phyloP scores from a whole-genome alignment of 495 filamentous ascomycete genomes.

The Chlorociboria aeruginascens region DNA sequence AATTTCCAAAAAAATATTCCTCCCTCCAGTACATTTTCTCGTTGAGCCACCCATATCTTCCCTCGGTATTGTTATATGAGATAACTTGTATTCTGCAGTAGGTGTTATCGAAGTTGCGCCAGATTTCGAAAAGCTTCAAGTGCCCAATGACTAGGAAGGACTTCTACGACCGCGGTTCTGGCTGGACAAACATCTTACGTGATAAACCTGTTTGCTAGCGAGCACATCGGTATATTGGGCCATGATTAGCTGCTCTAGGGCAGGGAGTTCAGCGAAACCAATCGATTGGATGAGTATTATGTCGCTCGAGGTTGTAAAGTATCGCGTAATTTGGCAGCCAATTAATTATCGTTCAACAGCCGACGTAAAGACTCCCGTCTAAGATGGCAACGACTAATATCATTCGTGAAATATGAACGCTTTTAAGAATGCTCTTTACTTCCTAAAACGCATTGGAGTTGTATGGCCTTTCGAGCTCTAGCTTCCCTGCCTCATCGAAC shows the following conservation, averaged over 20 bases:
- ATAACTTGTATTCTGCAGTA: no score
- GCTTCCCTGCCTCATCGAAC: slow-evolving; percentile 22
- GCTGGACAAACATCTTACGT: slow-evolving; percentile 20
- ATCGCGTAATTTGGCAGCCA: slow-evolving; percentile 13
- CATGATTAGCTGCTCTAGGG: slow-evolving; percentile 22
- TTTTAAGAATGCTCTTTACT: slow-evolving; percentile 11
- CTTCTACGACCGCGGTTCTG: slow-evolving; percentile 21
- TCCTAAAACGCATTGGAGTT: slow-evolving; percentile 16
- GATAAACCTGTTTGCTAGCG: slow-evolving; percentile 27
- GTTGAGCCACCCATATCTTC: no score
- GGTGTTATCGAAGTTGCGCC: no score
- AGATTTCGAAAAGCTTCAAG: no score
- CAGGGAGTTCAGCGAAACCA: slow-evolving; percentile 23
- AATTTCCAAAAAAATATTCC: no score
- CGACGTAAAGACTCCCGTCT: slow-evolving; percentile 18
- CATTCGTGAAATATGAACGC: slow-evolving; percentile 8
- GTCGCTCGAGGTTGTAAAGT: slow-evolving; percentile 7
- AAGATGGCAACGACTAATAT: slow-evolving; percentile 20
- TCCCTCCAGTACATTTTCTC: no score
- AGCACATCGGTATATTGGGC: slow-evolving; percentile 24
- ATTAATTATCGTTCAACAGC: slow-evolving; percentile 16
- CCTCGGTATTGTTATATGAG: no score
- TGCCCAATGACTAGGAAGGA: slow-evolving; percentile 1
- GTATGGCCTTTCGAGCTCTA: slow-evolving; percentile 15
- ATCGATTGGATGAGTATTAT: slow-evolving; percentile 21